phyloP scores from a whole-genome alignment of 2,329 filamentous ascomycete genomes.

The Diaporthe batatas region DNA sequence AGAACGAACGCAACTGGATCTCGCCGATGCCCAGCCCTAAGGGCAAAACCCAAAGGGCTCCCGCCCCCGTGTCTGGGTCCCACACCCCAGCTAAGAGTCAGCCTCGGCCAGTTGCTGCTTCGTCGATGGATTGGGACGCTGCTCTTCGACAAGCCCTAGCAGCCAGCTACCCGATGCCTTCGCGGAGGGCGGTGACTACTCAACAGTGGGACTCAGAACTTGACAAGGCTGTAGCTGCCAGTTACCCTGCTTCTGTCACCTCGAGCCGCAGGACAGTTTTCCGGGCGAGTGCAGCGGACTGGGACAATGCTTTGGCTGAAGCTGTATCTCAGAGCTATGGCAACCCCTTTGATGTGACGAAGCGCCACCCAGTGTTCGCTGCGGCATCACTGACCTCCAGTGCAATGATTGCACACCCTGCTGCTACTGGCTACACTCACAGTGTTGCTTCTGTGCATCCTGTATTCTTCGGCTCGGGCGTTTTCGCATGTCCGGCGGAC shows the following conservation, averaged over 20 bases:
- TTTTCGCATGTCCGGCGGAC: not conserved
- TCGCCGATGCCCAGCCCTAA: slow-evolving; percentile 30
- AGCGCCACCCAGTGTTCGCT: slow-evolving; percentile 52
- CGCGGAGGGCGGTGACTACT: slow-evolving; percentile 41
- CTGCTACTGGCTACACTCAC: slow-evolving; percentile 50
- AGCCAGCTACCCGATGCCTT: slow-evolving; percentile 48
- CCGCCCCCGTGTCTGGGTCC: not conserved
- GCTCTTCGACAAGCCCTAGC: slow-evolving; percentile 55
- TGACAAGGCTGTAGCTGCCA: slow-evolving; percentile 33
- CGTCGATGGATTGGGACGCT: slow-evolving; percentile 50
- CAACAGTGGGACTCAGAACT: slow-evolving; percentile 34
- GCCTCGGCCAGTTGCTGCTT: slow-evolving; percentile 41
- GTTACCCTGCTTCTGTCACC: slow-evolving; percentile 28
- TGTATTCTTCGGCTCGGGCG: slow-evolving; percentile 50
- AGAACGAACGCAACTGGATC: slow-evolving; percentile 49
- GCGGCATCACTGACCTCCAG: slow-evolving; percentile 45
- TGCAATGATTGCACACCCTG: slow-evolving; percentile 49
- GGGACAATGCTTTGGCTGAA: slow-evolving; percentile 46
- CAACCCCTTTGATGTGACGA: slow-evolving; percentile 47
- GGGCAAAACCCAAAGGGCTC: not conserved
- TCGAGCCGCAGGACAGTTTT: not conserved
- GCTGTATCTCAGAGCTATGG: slow-evolving; percentile 43
- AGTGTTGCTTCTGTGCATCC: slow-evolving; percentile 50
- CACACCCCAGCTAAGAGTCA: slow-evolving; percentile 44
- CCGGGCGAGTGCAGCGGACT: slow-evolving; percentile 38